Base-by-base conservation (phyloP, 371 early-diverging fungal species). In the Paraphysoderma sedebokerense region DNA sequence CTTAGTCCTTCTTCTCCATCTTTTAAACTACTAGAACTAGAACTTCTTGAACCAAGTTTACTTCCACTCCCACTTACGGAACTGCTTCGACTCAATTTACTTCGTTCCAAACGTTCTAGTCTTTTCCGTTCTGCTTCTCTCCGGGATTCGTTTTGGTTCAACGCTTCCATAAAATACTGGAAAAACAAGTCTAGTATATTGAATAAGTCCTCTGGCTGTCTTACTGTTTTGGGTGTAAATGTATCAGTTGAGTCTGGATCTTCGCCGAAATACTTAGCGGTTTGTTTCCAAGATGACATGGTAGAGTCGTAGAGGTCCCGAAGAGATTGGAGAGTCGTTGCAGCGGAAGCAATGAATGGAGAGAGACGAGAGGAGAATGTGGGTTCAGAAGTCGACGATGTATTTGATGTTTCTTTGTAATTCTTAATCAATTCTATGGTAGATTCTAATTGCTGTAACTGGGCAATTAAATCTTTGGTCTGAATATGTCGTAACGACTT, bases 201-300 rank as follows among this genome's bases (percentile, higher is more conserved):
- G 44, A 66, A 68, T 22, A 70, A 22, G 33, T 50, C 30, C 38
- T 41, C 38, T 19, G 51, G 38, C 30, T 31, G 26, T 19, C 44
- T 49, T n/a, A 28, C 47, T 13, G 26, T 17, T 2, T 46, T 57
- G 1, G 20, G 37, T 13, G 36, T 53, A 28, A 48, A 35, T 15
- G 38, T 15, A 4, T 38, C 28, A 22, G 44, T 30, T 8, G 36
- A 12, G 13, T 44, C 41, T 11, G 59, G 46, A 24, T 69, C 67
- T 49, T 71, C 71, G 36, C 68, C 69, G 39, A 71, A 56, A 37
- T 71, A 71, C 24, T 36, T 24, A 13, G 59, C 61, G 5, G 63
- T 52, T 23, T 56, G 58, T 17, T 29, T 37, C 55, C 58, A 71
- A 1, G 59, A 48, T 15, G 38, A 30, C 41, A 34, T 33, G 53